These are phyloP conservation scores for Penicillium sumatraense DNA, from an alignment of 2,329 filamentous ascomycete genomes.

Conservation along the genomic window DNA sequence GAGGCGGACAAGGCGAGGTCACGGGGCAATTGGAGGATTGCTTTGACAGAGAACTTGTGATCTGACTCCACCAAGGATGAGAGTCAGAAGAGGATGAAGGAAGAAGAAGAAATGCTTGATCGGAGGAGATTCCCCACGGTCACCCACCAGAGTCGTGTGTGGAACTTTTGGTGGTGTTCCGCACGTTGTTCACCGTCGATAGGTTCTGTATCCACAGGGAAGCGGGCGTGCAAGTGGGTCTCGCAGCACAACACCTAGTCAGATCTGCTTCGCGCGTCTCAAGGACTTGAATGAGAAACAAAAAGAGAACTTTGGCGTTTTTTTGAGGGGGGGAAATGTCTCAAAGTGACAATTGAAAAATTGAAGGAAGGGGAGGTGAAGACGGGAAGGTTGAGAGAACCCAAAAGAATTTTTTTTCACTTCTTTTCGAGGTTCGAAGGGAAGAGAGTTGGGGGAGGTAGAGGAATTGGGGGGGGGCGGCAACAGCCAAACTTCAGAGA, in stretches of 20 bases:
- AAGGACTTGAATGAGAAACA: conserved; percentile 3
- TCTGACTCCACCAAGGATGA: conserved; percentile 39
- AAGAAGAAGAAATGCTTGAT: conserved; percentile 39
- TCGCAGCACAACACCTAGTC: conserved; percentile 40
- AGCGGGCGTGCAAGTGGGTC: conserved; percentile 45
- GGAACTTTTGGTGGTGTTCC: conserved; percentile 46
- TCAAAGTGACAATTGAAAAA: conserved; percentile 9
- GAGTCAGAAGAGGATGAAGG: conserved; percentile 28
- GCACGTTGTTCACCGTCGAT: conserved; percentile 45
- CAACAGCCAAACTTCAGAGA: conserved; percentile 26
- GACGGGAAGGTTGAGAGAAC: conserved; percentile 16
- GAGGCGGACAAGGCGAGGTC: conserved; percentile 23
- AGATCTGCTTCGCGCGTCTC: conserved; percentile 41
- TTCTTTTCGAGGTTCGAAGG: conserved; percentile 20
- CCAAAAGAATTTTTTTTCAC: conserved; percentile 5
- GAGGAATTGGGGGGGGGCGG: conserved; percentile 20
- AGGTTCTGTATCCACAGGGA: conserved; percentile 45
- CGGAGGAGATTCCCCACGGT: conserved; percentile 44
- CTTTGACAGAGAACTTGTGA: neutral
- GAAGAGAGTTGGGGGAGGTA: conserved; percentile 21
- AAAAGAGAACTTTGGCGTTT: neutral
- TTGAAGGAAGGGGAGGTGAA: conserved; percentile 14
- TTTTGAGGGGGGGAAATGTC: neutral
- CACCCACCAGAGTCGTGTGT: conserved; percentile 45
- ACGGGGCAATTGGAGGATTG: conserved; percentile 24